These are phyloP conservation scores for Tritrichomonas foetus DNA, from an alignment of 208 protist species.

Conservation along the genomic window DNA sequence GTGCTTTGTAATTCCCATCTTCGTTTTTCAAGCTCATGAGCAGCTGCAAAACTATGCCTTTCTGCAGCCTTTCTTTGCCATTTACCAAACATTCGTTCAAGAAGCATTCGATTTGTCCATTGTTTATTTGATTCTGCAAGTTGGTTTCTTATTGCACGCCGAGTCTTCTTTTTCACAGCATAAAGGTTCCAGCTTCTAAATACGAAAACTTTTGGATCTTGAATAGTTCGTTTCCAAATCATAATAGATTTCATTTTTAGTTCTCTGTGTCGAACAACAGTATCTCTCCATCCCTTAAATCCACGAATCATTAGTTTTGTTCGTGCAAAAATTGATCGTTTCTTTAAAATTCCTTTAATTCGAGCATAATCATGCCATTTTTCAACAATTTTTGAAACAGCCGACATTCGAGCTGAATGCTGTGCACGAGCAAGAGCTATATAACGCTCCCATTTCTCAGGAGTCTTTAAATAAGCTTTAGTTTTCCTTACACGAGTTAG, in stretches of 20 bases:
- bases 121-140: not conserved
- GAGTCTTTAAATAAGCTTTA: not conserved
- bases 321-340: too few relatives aligned
- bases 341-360: not conserved
- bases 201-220: not conserved
- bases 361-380: not conserved
- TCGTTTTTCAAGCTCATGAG: not conserved
- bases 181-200: slow-evolving; percentile 18
- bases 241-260: not conserved
- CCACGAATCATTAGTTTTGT: too few relatives aligned
- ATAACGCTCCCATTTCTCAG: not conserved
- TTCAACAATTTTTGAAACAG: not conserved
- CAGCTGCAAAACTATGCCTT: not conserved
- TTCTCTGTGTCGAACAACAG: not conserved
- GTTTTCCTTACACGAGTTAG: not conserved
- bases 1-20: not conserved
- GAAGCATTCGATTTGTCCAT: not conserved
- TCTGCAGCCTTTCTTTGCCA: not conserved
- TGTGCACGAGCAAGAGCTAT: not conserved
- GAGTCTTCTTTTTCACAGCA: not conserved
- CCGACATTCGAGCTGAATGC: not conserved
- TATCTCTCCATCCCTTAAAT: not conserved
- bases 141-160: not conserved
- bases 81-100: not conserved
- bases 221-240: not conserved